phyloP scores from a whole-genome alignment of 768 basidiomycete genomes.

The Scleroderma citrinum region DNA sequence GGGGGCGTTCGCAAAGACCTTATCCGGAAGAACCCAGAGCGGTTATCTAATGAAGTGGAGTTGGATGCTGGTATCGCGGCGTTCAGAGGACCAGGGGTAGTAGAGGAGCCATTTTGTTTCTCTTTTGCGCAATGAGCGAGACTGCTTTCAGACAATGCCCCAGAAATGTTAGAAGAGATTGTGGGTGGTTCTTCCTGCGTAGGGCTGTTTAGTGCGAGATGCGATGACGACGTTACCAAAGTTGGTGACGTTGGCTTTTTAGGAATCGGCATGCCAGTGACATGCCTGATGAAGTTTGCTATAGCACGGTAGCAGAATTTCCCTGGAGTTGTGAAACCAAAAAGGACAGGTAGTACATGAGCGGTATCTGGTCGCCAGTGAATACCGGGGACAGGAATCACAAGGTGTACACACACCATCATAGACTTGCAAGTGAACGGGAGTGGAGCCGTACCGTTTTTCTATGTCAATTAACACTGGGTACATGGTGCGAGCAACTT shows the following conservation, averaged over 20 bases:
- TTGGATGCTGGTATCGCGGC: slow-evolving; percentile 1
- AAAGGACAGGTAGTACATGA: slow-evolving; percentile 68
- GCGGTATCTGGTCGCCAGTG: slow-evolving; percentile 46
- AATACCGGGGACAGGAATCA: slow-evolving; percentile 12
- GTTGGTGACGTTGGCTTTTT: slow-evolving; percentile 7
- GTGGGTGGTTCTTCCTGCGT: background rate
- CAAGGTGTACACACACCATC: slow-evolving; percentile 50
- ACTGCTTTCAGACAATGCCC: slow-evolving; percentile 6
- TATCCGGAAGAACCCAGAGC: slow-evolving; percentile 9
- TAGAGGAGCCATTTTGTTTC: background rate
- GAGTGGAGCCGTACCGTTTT: slow-evolving; percentile 49
- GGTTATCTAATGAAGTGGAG: slow-evolving; percentile 8
- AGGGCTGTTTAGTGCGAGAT: slow-evolving; percentile 2
- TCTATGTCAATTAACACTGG: slow-evolving; percentile 54
- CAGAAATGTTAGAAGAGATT: background rate
- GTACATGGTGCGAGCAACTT: slow-evolving; percentile 45
- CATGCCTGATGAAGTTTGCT: slow-evolving; percentile 61
- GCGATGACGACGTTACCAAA: background rate
- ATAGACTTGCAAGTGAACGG: slow-evolving; percentile 90
- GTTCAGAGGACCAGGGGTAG: background rate
- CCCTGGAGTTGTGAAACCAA: slow-evolving; percentile 69
- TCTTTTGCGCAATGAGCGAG: background rate
- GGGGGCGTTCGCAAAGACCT: slow-evolving; percentile 10
- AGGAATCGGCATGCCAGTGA: slow-evolving; percentile 43
- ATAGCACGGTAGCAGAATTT: slow-evolving; percentile 79